phyloP scores from a whole-genome alignment of 2,329 filamentous ascomycete species.

The Aureobasidium sp. region DNA sequence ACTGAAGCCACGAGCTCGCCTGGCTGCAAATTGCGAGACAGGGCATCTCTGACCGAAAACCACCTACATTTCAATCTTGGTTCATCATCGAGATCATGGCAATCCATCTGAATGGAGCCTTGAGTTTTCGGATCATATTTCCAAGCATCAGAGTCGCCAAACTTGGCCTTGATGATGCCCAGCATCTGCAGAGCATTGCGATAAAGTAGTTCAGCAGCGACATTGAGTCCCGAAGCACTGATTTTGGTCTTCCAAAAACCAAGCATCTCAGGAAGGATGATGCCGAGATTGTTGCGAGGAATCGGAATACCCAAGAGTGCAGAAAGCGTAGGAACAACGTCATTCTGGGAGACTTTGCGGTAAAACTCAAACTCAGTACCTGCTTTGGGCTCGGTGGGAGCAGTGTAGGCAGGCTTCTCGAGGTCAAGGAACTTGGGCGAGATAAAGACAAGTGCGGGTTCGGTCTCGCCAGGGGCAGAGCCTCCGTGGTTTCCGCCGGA shows the following conservation, averaged over 20 bases:
- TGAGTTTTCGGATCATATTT: neutral
- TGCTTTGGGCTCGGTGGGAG: constrained; percentile 53
- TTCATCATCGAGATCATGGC: constrained; percentile 18
- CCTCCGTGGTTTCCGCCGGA: constrained; percentile 95
- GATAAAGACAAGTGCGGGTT: constrained; percentile 82
- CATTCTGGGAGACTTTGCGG: constrained; percentile 79
- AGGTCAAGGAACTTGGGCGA: constrained; percentile 71
- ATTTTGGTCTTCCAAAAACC: constrained; percentile 56
- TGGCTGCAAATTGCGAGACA: neutral
- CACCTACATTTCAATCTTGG: constrained; percentile 60
- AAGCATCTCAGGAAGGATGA: constrained; percentile 74
- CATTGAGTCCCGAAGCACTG: constrained; percentile 6
- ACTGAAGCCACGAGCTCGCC: neutral
- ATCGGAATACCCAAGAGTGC: constrained; percentile 81
- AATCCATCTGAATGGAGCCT: constrained; percentile 16
- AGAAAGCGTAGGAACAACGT: constrained; percentile 83
- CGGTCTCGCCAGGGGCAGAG: constrained; percentile 88
- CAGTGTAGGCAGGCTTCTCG: constrained; percentile 27
- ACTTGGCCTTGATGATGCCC: constrained; percentile 67
- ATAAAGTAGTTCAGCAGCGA: constrained; percentile 60
- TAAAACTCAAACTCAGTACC: constrained; percentile 73
- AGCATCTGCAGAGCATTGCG: constrained; percentile 77
- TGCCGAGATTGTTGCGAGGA: constrained; percentile 82
- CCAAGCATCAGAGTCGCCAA: constrained; percentile 38
- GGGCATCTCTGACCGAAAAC: constrained; percentile 33